Evolutionary conservation across 257 asterid species (phyloP).

Genomic region (Forsythia viridissima): DNA sequence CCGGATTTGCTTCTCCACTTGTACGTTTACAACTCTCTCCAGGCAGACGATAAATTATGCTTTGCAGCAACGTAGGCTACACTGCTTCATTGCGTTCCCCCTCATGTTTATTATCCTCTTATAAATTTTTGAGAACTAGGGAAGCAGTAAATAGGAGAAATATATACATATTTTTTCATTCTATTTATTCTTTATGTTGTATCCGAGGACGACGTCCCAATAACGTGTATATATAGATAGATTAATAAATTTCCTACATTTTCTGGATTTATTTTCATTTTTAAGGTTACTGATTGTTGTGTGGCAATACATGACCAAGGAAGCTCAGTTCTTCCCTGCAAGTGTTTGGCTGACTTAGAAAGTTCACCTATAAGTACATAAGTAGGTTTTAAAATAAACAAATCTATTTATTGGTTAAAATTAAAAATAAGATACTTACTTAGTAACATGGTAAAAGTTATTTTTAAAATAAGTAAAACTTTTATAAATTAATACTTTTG

Average conservation of each 20-base stretch:
- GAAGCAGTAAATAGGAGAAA: slow-evolving; percentile 16
- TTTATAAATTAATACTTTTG: no score
- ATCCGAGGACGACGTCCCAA: neutral
- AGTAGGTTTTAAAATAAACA: no score
- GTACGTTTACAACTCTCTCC: neutral
- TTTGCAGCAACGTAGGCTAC: neutral
- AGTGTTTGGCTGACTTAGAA: no score
- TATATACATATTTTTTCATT: slow-evolving; percentile 18
- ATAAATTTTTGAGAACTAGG: slow-evolving; percentile 17
- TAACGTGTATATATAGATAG: slow-evolving; percentile 1
- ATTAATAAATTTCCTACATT: neutral
- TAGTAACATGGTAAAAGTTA: no score
- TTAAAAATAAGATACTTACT: no score
- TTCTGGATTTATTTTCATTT: neutral
- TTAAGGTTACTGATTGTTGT: neutral
- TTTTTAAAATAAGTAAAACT: no score
- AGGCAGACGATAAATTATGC: neutral
- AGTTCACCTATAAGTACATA: no score
- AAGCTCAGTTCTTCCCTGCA: neutral
- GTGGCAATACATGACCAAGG: neutral
- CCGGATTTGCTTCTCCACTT: neutral
- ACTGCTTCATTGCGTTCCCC: slow-evolving; percentile 9
- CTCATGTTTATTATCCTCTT: neutral
- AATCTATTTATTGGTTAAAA: no score
- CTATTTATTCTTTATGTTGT: slow-evolving; percentile 40